Conservation (phyloP, 2,329 filamentous ascomycete species). For the Colletotrichum tropicicola region DNA sequence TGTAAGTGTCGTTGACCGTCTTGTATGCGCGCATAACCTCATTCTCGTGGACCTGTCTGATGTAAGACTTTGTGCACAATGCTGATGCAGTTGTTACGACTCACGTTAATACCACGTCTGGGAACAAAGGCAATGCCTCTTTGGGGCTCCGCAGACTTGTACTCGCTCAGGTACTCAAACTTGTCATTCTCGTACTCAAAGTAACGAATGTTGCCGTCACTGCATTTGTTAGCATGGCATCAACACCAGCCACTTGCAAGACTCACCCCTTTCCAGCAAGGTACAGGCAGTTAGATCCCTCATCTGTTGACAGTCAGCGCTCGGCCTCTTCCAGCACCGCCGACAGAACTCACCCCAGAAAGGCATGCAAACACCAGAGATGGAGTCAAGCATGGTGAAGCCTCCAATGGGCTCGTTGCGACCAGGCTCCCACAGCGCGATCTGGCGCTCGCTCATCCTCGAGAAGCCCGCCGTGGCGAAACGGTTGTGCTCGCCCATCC, state of each 20-base stretch:
- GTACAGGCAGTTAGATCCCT: slow-evolving; percentile 94
- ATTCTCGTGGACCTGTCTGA: slow-evolving; percentile 82
- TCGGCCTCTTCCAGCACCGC: background rate
- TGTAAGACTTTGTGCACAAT: slow-evolving; percentile 32
- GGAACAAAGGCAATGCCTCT: slow-evolving; percentile 94
- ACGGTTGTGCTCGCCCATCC: slow-evolving; percentile 96
- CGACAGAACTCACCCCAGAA: slow-evolving; percentile 79
- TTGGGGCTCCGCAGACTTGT: slow-evolving; percentile 96
- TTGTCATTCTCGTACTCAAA: slow-evolving; percentile 99
- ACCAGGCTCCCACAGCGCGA: slow-evolving; percentile 94
- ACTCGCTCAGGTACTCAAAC: slow-evolving; percentile 95
- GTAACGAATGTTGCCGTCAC: slow-evolving; percentile 98
- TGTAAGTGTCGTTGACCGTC: slow-evolving; percentile 92
- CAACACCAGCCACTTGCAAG: background rate
- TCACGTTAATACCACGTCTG: slow-evolving; percentile 90
- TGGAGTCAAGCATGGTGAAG: slow-evolving; percentile 90
- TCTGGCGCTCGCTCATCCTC: slow-evolving; percentile 96
- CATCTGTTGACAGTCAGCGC: slow-evolving; percentile 61
- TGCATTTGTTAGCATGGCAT: slow-evolving; percentile 47
- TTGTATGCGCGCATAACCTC: slow-evolving; percentile 97
- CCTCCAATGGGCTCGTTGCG: slow-evolving; percentile 87
- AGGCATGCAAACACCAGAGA: slow-evolving; percentile 98
- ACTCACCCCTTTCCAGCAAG: slow-evolving; percentile 95
- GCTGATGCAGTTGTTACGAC: slow-evolving; percentile 35
- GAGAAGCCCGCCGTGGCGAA: slow-evolving; percentile 98